These are phyloP conservation scores for Alternaria tenuissima DNA, from an alignment of 2,329 filamentous ascomycete species.

Conservation along the genomic window DNA sequence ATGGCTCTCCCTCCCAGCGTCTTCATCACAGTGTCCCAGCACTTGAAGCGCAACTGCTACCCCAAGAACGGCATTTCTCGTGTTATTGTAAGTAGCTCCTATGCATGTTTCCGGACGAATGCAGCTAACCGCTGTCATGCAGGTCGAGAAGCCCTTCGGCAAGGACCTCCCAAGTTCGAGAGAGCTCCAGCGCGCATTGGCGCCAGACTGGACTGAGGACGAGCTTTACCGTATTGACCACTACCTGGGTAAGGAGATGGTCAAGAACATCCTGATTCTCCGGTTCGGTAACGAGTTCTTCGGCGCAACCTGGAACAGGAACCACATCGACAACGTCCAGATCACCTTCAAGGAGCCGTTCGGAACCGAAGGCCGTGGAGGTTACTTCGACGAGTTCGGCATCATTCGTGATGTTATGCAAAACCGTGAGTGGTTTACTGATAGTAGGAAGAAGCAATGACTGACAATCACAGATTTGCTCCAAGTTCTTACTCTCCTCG, in stretches of 20 bases:
- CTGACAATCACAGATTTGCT: conserved; percentile 70
- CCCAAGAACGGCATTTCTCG: conserved; percentile 88
- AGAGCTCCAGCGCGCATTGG: conserved; percentile 91
- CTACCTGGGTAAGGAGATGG: conserved; percentile 99
- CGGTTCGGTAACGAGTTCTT: conserved; percentile 99
- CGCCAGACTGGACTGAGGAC: conserved; percentile 98
- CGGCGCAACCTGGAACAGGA: conserved; percentile 97
- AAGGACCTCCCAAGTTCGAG: conserved; percentile 95
- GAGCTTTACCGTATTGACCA: conserved; percentile 99
- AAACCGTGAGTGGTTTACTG: conserved; percentile 70
- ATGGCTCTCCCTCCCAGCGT: conserved; percentile 98
- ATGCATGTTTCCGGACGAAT: conserved; percentile 7
- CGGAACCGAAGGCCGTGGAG: conserved; percentile 95
- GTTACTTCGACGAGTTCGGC: conserved; percentile 99
- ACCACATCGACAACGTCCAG: conserved; percentile 99
- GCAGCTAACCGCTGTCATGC: conserved; percentile 28
- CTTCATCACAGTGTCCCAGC: conserved; percentile 96
- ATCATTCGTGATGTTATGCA: conserved; percentile 99
- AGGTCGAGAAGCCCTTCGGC: conserved; percentile 99
- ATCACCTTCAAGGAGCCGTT: conserved; percentile 99
- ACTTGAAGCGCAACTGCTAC: conserved; percentile 97
- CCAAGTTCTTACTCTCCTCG: conserved; percentile 92
- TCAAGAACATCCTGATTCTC: conserved; percentile 98
- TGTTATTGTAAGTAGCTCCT: conserved; percentile 75
- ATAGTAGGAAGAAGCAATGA: background rate